Evolutionary conservation across 2,329 filamentous ascomycete species (phyloP), one percentile per base, ranked within the genome.

Genomic region (Akanthomyces muscarius): DNA sequence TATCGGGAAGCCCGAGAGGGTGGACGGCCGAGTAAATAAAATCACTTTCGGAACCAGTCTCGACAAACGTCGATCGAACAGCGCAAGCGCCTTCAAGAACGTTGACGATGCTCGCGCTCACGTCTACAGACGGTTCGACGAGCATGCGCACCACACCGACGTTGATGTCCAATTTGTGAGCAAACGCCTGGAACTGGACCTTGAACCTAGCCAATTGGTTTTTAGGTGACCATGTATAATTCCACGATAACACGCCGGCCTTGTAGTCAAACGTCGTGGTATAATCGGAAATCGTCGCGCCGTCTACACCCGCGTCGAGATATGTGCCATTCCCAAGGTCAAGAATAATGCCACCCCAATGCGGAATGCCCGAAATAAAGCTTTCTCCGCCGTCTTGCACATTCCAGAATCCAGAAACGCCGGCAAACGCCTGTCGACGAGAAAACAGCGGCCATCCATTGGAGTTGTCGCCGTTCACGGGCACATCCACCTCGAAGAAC

Each of bases 301-400:
- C 81, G 53, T 84, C 78, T 2, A 88, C 86, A 0, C 79, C 84
- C 3, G 88, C 84, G 75, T 88, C 82, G 38, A 91, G 76, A 54
- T 83, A 80, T 10, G 76, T 74, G 28, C 78, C 78, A 62, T 81
- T 77, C 3, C 81, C 82, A 3, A 84, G 74, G 59, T 86, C 80
- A 21, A 89, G 77, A 42, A 86, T 53, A 16, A 70, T 64, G 14
- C 63, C 68, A 23, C 63, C 64, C 66, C 66, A 89, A 70, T 91
- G 88, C 7, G 89, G 89, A 18, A 92, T 81, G 28, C 89, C 89
- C 58, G 83, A 84, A 65, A 91, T 89, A 57, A 89, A 86, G 67
- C 84, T 89, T 69, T 92, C 89, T 63, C 84, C 63, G 6, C 66
- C 66, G 36, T 69, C 88, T 67, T 90, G 84, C 62, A 84, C 80